Evolutionary conservation across 805 yeast genomes (phyloP), one percentile per base, ranked within the genome.

Genomic region (Pichia gijzeniarum): DNA sequence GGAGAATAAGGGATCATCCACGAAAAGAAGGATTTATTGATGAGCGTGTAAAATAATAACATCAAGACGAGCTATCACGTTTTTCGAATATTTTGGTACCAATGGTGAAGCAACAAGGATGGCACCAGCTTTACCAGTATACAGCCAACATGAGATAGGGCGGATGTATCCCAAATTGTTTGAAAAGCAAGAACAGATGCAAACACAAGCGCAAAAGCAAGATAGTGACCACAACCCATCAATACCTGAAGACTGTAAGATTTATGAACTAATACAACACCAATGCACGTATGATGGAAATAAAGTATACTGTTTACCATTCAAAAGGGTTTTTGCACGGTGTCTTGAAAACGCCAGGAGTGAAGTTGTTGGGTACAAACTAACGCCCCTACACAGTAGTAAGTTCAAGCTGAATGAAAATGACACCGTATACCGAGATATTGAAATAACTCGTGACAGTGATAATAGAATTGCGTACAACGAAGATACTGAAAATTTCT

Each of bases 81-180:
- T n/a, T n/a, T n/a, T n/a, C n/a, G n/a, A n/a, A n/a, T n/a, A n/a
- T n/a, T n/a, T n/a, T n/a, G n/a, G n/a, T 27, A 27, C 30, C 30
- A 27, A 27, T 16, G 31, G 13, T 9, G 27, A 41, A 7, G 33
- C n/a, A 18, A 10, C 14, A n/a, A 30, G 18, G n/a, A 73, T 74
- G 79, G 77, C 78, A 0, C 79, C 78, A 1, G 71, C 74, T 9
- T 63, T 76, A n/a, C 75, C 76, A 0, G 68, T 74, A 2, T 67
- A 69, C 40, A 53, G 64, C 3, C 47, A 62, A 25, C 69, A 63
- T 3, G 76, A 72, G 42, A 59, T 68, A 19, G 53, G 53, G 36
- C 48, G 47, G 18, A 43, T 50, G 33, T 61, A 53, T 40, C 63
- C 63, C 1, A 45, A 53, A n/a, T 40, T 49, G 6, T 35, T 35